A percentile compares a stretch with the other conserved stretches of the same genome.
Conservation (phyloP, 2,329 filamentous ascomycete genomes). For the Fusarium veterinarium region DNA sequence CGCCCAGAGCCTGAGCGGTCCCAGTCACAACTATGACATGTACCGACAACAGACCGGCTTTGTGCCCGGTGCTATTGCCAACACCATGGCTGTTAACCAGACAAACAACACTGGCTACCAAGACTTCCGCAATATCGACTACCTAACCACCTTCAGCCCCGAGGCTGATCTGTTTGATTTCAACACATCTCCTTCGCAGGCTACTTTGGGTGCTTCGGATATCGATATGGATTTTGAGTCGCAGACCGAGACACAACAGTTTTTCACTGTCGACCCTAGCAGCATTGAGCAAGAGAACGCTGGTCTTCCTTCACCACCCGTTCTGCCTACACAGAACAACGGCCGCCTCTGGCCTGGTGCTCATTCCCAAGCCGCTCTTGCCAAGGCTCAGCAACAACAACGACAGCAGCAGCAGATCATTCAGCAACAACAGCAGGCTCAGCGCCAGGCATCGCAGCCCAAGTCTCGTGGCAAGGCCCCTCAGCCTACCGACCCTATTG, state of each 20-base stretch:
- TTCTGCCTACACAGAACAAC: slow-evolving; percentile 63
- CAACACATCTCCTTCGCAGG: slow-evolving; percentile 73
- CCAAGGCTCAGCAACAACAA: slow-evolving; percentile 77
- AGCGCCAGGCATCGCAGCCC: slow-evolving; percentile 60
- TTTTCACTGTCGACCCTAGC: slow-evolving; percentile 80
- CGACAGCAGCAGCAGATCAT: slow-evolving; percentile 72
- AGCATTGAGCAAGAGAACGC: slow-evolving; percentile 71
- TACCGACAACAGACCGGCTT: slow-evolving; percentile 97
- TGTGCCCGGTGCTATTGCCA: slow-evolving; percentile 83
- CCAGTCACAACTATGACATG: slow-evolving; percentile 94
- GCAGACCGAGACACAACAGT: slow-evolving; percentile 68
- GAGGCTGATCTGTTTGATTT: slow-evolving; percentile 79
- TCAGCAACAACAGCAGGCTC: slow-evolving; percentile 59
- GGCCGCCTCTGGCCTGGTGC: slow-evolving; percentile 92
- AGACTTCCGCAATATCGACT: slow-evolving; percentile 61
- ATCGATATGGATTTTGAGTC: slow-evolving; percentile 72
- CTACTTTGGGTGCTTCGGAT: slow-evolving; percentile 67
- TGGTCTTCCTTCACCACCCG: slow-evolving; percentile 56
- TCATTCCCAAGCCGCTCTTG: slow-evolving; percentile 88
- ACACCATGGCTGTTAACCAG: slow-evolving; percentile 82
- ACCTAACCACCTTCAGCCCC: slow-evolving; percentile 66
- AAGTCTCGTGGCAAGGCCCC: slow-evolving; percentile 62
- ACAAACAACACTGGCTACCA: slow-evolving; percentile 66
- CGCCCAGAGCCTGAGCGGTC: slow-evolving; percentile 76
- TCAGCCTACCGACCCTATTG: slow-evolving; percentile 72